Evolutionary conservation across 495 filamentous ascomycete genomes (phyloP), one percentile per base, ranked within the genome.

Genomic region (Aspergillus sparsus): DNA sequence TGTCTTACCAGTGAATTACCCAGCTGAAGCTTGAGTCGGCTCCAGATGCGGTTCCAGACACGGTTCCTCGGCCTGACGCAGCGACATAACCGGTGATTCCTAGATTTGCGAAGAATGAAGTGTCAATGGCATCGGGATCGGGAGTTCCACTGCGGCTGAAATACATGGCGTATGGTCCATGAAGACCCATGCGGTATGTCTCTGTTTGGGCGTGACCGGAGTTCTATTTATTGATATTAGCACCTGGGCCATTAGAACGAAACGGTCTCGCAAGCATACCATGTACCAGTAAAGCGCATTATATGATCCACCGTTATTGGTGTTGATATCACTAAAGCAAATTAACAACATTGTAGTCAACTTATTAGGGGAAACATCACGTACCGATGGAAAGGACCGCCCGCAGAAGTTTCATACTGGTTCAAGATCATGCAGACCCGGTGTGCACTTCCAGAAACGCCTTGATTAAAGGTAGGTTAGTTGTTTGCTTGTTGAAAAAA

Each of bases 261-360:
- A 18, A n/a, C 33, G 3, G 2, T 3, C 16, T 5, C 11, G n/a
- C 2, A 44, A 4, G 62, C 66, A 16, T 71, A 73, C 70, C 86
- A 88, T 89, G 69, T 88, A 89, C 76, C 83, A 87, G 73, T 87
- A 87, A 0, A 87, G 77, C 42, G 82, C 81, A 9, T 81, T 86
- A 49, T 78, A 81, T 6, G 64, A 71, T 27, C 79, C 82, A 11
- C 78, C 84, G 56, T 87, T 84, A 74, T 89, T 89, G 51, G 77
- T 68, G 64, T 89, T 78, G 72, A 89, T 89, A 59, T 89, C 86
- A 2, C 86, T 78, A 71, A 79, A 9, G 31, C 8, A 39, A 70
- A 5, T 47, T 36, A 70, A 60, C 45, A 18, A 33, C 13, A 12
- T 0, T 36, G 8, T 13, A 7, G 16, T 21, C n/a, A 10, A 42